A percentile compares a stretch with the other conserved stretches of the same genome.
Conservation (phyloP, 129 eudicot species). For the Ambrosia artemisiifolia region DNA sequence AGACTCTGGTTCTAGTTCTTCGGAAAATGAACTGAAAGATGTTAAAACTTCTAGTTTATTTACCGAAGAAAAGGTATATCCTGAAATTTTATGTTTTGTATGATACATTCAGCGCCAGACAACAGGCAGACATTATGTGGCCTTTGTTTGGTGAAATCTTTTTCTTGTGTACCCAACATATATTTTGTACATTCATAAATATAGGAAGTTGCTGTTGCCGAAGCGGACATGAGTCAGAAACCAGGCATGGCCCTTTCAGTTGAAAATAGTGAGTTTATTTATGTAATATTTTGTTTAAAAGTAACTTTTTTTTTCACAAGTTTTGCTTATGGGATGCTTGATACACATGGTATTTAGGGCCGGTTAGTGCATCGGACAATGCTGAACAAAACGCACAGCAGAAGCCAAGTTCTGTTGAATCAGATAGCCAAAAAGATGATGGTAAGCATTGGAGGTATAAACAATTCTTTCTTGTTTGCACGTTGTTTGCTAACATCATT, state of each 20-base stretch:
- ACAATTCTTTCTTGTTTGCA: neutral
- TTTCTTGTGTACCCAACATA: neutral
- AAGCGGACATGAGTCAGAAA: constrained; percentile 32
- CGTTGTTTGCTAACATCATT: constrained; percentile 12
- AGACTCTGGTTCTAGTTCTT: constrained; percentile 46
- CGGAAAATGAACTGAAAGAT: constrained; percentile 41
- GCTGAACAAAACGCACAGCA: constrained; percentile 49
- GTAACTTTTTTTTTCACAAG: neutral
- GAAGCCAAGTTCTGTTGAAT: constrained; percentile 50
- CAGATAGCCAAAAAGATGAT: constrained; percentile 63
- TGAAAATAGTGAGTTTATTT: constrained; percentile 49
- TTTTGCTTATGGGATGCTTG: neutral
- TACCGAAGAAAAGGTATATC: constrained; percentile 37
- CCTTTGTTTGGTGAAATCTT: neutral
- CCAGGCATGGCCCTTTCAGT: constrained; percentile 21
- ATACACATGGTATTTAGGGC: constrained; percentile 30
- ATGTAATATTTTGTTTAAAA: neutral
- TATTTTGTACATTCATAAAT: neutral
- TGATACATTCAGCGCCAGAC: neutral
- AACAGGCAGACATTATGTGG: neutral
- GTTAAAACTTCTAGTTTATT: constrained; percentile 32
- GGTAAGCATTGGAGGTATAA: constrained; percentile 42
- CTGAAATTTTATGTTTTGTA: neutral
- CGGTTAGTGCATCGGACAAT: constrained; percentile 47
- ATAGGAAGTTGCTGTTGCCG: constrained; percentile 38